Evolutionary conservation across 768 basidiomycete species (phyloP).

Genomic region (Suillus discolor): DNA sequence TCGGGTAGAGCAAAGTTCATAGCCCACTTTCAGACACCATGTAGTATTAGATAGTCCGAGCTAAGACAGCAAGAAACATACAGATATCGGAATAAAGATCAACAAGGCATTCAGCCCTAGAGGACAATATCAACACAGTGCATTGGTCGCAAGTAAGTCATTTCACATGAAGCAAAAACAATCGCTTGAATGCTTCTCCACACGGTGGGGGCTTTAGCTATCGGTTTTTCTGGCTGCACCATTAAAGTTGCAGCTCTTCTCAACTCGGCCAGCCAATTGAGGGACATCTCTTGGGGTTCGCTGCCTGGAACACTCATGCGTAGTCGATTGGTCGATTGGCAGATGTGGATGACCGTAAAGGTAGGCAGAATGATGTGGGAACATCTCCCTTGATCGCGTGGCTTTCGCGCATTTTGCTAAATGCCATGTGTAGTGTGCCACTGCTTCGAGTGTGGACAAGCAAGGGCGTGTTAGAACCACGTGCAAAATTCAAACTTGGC

Average conservation of each 20-base stretch:
- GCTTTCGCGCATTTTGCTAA: too few species aligned
- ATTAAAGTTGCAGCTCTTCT: constrained; percentile 34
- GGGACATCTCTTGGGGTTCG: too few species aligned
- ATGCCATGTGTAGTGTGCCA: too few species aligned
- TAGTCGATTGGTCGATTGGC: too few species aligned
- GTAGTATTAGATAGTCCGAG: background rate
- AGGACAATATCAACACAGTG: constrained; percentile 10
- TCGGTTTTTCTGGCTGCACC: constrained; percentile 34
- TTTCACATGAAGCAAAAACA: constrained; percentile 55
- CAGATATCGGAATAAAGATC: constrained; percentile 72
- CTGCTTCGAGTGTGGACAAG: too few species aligned
- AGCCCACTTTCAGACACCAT: constrained; percentile 56
- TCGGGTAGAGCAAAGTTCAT: constrained; percentile 59
- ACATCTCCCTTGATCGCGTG: too few species aligned
- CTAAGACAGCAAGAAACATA: constrained; percentile 26
- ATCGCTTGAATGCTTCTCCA: constrained; percentile 55
- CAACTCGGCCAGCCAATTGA: constrained; percentile 3
- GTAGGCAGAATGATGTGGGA: too few species aligned
- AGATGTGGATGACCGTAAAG: background rate
- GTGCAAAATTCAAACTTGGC: too few species aligned
- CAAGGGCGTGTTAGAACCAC: too few species aligned
- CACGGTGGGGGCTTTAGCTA: constrained; percentile 46
- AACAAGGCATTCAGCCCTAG: constrained; percentile 71
- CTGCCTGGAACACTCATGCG: background rate
- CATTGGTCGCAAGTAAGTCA: constrained; percentile 15